Conservation (phyloP, 805 yeast species). For the Candida patagonica region DNA sequence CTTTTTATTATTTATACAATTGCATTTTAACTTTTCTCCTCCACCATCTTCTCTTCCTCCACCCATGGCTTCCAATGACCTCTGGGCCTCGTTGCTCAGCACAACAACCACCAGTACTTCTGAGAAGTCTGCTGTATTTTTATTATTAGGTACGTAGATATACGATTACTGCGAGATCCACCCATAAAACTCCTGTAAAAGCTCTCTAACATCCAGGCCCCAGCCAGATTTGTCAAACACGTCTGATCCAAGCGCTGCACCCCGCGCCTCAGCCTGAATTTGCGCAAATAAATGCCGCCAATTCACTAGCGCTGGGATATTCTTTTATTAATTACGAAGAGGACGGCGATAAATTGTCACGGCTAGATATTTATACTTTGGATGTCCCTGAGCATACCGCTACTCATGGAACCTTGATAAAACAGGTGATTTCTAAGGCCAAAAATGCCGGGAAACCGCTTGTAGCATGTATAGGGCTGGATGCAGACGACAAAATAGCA, state of each 20-base stretch:
- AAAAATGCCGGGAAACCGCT: slow-evolving; percentile 2
- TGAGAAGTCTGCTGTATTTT: neutral
- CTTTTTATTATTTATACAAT: neutral
- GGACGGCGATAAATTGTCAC: slow-evolving; percentile 17
- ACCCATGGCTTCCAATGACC: neutral
- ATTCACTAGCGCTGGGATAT: slow-evolving; percentile 21
- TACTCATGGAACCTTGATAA: slow-evolving; percentile 7
- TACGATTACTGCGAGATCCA: no score
- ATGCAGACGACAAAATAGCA: slow-evolving; percentile 12
- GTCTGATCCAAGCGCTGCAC: slow-evolving; percentile 1
- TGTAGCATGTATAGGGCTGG: slow-evolving; percentile 10
- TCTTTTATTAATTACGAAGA: slow-evolving; percentile 21
- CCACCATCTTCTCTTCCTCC: neutral
- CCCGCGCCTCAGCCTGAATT: neutral
- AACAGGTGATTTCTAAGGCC: slow-evolving; percentile 12
- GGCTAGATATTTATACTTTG: slow-evolving; percentile 16
- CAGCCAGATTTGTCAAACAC: slow-evolving; percentile 2
- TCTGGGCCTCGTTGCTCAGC: neutral
- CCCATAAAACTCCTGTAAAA: no score
- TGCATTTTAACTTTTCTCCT: neutral
- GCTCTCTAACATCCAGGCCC: slow-evolving; percentile 3
- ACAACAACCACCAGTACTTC: neutral
- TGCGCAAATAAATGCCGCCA: slow-evolving; percentile 7
- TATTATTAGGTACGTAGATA: neutral
- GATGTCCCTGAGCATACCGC: slow-evolving; percentile 10